phyloP scores from a whole-genome alignment of 345 rosid genomes.

The Aethionema arabicum region DNA sequence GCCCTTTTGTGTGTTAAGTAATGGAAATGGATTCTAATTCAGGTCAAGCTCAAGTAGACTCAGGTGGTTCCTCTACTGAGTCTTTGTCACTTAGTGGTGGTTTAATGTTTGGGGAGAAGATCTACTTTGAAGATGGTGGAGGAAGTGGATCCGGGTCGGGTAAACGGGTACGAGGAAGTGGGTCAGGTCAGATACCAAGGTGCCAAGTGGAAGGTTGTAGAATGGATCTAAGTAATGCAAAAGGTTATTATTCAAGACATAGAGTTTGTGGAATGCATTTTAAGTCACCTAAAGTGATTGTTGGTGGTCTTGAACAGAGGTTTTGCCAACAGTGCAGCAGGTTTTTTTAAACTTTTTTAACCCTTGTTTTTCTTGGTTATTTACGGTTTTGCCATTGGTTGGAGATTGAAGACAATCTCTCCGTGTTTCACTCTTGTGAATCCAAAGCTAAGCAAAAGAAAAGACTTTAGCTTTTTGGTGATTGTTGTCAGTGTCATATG shows the following conservation, averaged over 20 bases:
- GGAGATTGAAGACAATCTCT: conserved; percentile 11
- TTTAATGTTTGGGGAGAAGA: conserved; percentile 68
- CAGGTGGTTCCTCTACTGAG: conserved; percentile 53
- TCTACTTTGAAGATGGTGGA: conserved; percentile 72
- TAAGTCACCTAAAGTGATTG: conserved; percentile 73
- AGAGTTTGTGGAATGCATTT: conserved; percentile 89
- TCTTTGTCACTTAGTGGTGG: conserved; percentile 65
- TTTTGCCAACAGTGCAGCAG: conserved; percentile 99
- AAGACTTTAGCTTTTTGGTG: conserved; percentile 29
- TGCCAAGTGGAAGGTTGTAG: conserved; percentile 95
- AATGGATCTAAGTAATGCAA: conserved; percentile 90
- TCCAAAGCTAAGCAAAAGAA: conserved; percentile 21
- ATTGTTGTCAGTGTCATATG: conserved; percentile 37
- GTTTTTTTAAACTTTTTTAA: conserved; percentile 35
- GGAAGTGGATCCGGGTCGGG: conserved; percentile 42
- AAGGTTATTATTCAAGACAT: conserved; percentile 90
- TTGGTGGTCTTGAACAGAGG: conserved; percentile 82
- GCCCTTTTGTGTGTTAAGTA: conserved; percentile 30
- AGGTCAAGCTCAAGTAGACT: conserved; percentile 44
- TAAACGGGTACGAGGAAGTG: conserved; percentile 45
- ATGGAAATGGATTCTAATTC: conserved; percentile 75
- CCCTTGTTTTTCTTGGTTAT: conserved; percentile 18
- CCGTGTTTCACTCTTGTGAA: conserved; percentile 18
- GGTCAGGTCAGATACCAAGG: conserved; percentile 64
- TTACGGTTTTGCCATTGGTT: conserved; percentile 28